Evolutionary conservation across 1,139 yeast genomes (phyloP).

Genomic region (Suhomyces coccinellae): DNA sequence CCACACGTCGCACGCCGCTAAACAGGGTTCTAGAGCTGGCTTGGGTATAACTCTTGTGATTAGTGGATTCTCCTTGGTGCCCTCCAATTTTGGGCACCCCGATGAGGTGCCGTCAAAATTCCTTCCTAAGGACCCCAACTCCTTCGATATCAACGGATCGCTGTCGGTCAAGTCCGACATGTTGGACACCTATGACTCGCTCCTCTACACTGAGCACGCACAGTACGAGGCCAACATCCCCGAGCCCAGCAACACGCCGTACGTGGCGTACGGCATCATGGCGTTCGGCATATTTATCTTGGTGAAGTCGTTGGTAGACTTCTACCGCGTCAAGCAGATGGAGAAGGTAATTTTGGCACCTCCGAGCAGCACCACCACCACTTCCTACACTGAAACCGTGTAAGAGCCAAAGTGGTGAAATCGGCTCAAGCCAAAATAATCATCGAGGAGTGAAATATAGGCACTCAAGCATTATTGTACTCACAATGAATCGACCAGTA

Average conservation of each 20-base stretch:
- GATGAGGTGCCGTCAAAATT: constrained; percentile 40
- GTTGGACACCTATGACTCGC: constrained; percentile 47
- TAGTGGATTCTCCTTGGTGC: constrained; percentile 72
- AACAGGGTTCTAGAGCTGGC: constrained; percentile 93
- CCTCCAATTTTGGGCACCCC: constrained; percentile 52
- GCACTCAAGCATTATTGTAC: too few relatives aligned
- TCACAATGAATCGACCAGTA: too few relatives aligned
- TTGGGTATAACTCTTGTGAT: constrained; percentile 81
- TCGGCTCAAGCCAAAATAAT: too few relatives aligned
- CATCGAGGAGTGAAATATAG: too few relatives aligned
- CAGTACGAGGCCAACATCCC: constrained; percentile 13
- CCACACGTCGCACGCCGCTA: constrained; percentile 97
- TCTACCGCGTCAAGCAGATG: constrained; percentile 71
- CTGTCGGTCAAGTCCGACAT: constrained; percentile 38
- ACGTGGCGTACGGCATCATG: constrained; percentile 58
- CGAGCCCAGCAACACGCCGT: constrained; percentile 31
- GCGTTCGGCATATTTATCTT: constrained; percentile 69
- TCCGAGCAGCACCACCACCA: constrained; percentile 18
- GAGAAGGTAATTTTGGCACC: constrained; percentile 64
- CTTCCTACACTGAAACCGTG: constrained; percentile 2
- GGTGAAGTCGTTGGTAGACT: constrained; percentile 68
- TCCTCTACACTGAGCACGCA: constrained; percentile 25
- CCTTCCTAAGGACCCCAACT: constrained; percentile 58
- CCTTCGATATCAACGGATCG: constrained; percentile 47
- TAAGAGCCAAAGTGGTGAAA: not conserved